Conservation (phyloP, 352 stramenopile species). For the Phytophthora pistaciae region DNA sequence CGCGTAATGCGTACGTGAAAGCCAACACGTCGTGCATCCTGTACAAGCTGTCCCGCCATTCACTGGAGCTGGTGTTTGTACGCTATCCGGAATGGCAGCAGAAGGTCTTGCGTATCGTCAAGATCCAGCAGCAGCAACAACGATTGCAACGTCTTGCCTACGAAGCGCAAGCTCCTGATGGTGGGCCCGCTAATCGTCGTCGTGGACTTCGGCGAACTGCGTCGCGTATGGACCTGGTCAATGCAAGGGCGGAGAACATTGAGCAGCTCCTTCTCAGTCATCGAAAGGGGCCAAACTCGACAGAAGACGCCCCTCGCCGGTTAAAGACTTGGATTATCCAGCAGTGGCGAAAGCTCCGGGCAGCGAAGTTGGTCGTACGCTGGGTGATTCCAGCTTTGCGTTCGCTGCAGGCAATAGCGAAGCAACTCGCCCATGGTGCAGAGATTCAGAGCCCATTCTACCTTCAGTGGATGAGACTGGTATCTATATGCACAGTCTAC, state of each 20-base stretch:
- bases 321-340: constrained; percentile 23
- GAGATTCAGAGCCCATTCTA: constrained; percentile 72
- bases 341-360: constrained; percentile 23
- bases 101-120: constrained; percentile 70
- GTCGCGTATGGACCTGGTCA: constrained; percentile 59
- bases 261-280: constrained; percentile 56
- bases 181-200: constrained; percentile 15
- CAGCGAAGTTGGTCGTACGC: constrained; percentile 9
- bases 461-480: constrained; percentile 59
- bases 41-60: constrained; percentile 62
- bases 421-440: constrained; percentile 42
- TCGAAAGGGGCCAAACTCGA: constrained; percentile 17
- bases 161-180: constrained; percentile 46
- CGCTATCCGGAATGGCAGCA: constrained; percentile 70
- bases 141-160: constrained; percentile 50
- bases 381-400: constrained; percentile 7
- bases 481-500: constrained; percentile 58
- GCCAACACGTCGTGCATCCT: constrained; percentile 73
- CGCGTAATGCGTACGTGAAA: constrained; percentile 65
- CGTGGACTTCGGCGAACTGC: constrained; percentile 31
- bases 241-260: constrained; percentile 57
- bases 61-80: constrained; percentile 68
- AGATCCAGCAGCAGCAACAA: constrained; percentile 74
- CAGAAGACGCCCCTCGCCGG: constrained; percentile 7
- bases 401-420: constrained; percentile 5